Base-by-base conservation (phyloP, 1,284 basidiomycete species). In the Veloboletus limbatus region DNA sequence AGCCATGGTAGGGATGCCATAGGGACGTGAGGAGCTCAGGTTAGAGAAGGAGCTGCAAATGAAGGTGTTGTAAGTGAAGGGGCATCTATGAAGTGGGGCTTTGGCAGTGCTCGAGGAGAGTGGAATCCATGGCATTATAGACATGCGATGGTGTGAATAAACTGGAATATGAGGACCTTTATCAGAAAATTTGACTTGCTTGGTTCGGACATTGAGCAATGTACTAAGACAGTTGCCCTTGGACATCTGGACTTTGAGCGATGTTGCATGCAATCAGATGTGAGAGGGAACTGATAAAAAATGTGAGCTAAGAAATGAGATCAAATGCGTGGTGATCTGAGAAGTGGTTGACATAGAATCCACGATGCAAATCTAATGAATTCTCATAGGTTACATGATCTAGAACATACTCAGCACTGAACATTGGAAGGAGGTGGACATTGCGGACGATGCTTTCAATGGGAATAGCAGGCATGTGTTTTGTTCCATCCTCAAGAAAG, bases 181-280 rank as follows among this genome's bases (percentile, higher is more conserved):
- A 43, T 72, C 69, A 17, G 74, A 65, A 57, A 94, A 92, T 52
- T 92, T 85, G 53, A 96, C 80, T 50, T 89, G 79, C 67, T 99
- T 96, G 2, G 81, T 85, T 11, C 94, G 82, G 32, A 98, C 82
- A 55, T 72, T 85, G 27, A 99, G 76, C 41, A 88, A 88, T 2
- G 79, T 76, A n/a, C n/a, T n/a, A 2, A 99, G 76, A 65, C 97
- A 98, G 66, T 98, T 99, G 55, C 96, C 96, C 51, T 87, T 86
- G 13, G 88, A 89, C 0, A 97, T 99, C 68, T 95, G 93, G 9
- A 98, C 85, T 70, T 98, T 97, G 68, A 98, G 81, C 14, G 83
- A 87, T 4, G 75, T 72, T 1, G 83, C 69, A 56, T 92, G 86
- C 6, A 83, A 77, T 40, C 86, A 86, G 49, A 97, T 71, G 53